These are phyloP conservation scores for Ulota crispa DNA, from an alignment of 225 moss, liverwort and hornwort species.

Conservation along the genomic window DNA sequence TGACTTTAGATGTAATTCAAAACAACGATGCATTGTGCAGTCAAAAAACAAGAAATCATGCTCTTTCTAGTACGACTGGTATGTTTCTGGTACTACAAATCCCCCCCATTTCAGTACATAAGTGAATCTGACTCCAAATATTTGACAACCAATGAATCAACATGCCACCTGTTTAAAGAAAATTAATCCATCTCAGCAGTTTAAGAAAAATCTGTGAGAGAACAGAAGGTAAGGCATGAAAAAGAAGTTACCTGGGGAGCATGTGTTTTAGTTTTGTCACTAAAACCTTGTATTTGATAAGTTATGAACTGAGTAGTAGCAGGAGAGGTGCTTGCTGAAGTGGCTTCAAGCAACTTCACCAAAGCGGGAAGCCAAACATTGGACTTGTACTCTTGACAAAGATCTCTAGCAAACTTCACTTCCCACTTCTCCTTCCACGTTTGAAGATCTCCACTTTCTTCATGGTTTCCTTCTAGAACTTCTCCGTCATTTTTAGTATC, in stretches of 20 bases:
- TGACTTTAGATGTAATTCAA: neutral
- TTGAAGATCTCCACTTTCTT: conserved; percentile 9
- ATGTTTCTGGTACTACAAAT: neutral
- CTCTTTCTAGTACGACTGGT: neutral
- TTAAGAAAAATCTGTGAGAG: neutral
- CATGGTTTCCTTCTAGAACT: conserved; percentile 5
- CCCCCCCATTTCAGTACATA: neutral
- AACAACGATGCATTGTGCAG: neutral
- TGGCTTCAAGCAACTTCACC: conserved; percentile 65
- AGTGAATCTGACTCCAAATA: neutral
- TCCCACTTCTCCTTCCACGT: conserved; percentile 47
- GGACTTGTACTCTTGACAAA: conserved; percentile 77
- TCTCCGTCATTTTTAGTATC: conserved; percentile 12
- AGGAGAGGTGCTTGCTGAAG: conserved; percentile 41
- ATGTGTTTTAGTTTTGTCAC: conserved; percentile 17
- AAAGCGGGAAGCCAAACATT: conserved; percentile 73
- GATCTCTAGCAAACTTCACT: conserved; percentile 68
- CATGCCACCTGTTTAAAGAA: neutral
- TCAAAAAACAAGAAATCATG: neutral
- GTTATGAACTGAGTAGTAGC: conserved; percentile 64
- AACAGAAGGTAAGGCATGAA: neutral
- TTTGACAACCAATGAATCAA: neutral
- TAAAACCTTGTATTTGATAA: conserved; percentile 57
- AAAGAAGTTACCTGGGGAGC: conserved; percentile 43
- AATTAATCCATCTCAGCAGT: neutral